A percentile compares a stretch with the other conserved stretches of the same genome.
Evolutionary conservation across 2,329 filamentous ascomycete species (phyloP).

Genomic region (Emmonsiellopsis sp.): DNA sequence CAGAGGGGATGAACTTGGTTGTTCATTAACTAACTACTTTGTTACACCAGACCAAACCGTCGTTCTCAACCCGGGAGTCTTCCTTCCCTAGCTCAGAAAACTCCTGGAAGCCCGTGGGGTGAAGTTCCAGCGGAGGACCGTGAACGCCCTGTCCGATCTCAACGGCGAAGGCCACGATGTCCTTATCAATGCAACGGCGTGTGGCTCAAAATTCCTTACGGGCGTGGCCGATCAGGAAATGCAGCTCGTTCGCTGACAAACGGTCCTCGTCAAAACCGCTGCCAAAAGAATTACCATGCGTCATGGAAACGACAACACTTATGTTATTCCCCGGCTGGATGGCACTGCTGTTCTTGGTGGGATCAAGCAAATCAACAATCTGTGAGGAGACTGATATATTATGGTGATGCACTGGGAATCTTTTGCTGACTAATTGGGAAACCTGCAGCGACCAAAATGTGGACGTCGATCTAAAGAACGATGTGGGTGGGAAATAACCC

Average conservation of each 20-base stretch:
- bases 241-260: constrained; percentile 17
- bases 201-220: constrained; percentile 11
- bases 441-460: neutral
- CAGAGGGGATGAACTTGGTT: no score
- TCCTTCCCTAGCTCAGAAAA: constrained; percentile 17
- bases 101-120: constrained; percentile 14
- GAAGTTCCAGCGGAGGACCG: constrained; percentile 12
- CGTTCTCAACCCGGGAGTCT: constrained; percentile 14
- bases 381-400: neutral
- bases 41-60: constrained; percentile 8
- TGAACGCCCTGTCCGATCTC: constrained; percentile 14
- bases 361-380: constrained; percentile 12
- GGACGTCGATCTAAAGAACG: neutral
- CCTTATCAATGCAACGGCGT: constrained; percentile 17
- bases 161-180: constrained; percentile 15
- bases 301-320: constrained; percentile 18
- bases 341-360: constrained; percentile 18
- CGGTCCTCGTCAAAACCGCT: constrained; percentile 14
- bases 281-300: constrained; percentile 15
- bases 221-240: constrained; percentile 13
- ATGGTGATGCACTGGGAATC: neutral
- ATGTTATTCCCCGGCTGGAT: constrained; percentile 15
- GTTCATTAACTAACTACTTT: no score
- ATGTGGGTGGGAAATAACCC: neutral
- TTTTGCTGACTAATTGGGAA: neutral